Percentiles rank a stretch among this genome's conserved stretches.
phyloP scores from a whole-genome alignment of 768 basidiomycete genomes.

The Amanita thiersii region DNA sequence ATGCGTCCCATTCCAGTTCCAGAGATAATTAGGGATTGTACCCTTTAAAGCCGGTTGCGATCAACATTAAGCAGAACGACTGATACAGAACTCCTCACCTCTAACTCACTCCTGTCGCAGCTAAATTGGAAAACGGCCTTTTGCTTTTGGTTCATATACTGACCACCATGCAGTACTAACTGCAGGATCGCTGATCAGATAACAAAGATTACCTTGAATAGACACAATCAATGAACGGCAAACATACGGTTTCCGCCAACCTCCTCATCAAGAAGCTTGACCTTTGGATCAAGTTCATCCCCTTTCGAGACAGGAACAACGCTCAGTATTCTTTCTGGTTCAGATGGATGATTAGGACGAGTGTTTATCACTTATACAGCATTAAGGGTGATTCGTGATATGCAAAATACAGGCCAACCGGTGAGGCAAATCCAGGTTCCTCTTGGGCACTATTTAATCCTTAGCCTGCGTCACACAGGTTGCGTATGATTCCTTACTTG shows the following conservation, averaged over 20 bases:
- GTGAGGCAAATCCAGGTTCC: constrained; percentile 25
- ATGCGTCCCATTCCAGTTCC: constrained; percentile 19
- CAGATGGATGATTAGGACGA: constrained; percentile 24
- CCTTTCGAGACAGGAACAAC: constrained; percentile 22
- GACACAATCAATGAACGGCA: neutral
- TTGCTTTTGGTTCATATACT: too few relatives aligned
- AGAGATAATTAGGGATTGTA: constrained; percentile 13
- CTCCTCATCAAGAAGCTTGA: constrained; percentile 14
- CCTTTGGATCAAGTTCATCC: constrained; percentile 14
- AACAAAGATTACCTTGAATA: constrained; percentile 3
- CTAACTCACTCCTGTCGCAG: too few relatives aligned
- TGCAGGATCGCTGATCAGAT: too few relatives aligned
- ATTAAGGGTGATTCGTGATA: neutral
- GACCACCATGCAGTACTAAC: too few relatives aligned
- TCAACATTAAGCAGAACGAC: too few relatives aligned
- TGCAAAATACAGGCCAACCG: constrained; percentile 9
- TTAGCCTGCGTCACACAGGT: too few relatives aligned
- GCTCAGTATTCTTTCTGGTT: constrained; percentile 24
- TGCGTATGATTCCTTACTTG: too few relatives aligned
- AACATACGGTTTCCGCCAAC: neutral
- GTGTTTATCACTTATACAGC: constrained; percentile 15
- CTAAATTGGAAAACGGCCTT: too few relatives aligned
- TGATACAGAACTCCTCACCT: too few relatives aligned
- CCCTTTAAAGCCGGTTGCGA: too few relatives aligned
- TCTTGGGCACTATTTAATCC: constrained; percentile 22